A percentile compares a stretch with the other conserved stretches of the same genome.
These are phyloP conservation scores for Tuber aestivum DNA, from an alignment of 495 filamentous ascomycete genomes.

Conservation along the genomic window DNA sequence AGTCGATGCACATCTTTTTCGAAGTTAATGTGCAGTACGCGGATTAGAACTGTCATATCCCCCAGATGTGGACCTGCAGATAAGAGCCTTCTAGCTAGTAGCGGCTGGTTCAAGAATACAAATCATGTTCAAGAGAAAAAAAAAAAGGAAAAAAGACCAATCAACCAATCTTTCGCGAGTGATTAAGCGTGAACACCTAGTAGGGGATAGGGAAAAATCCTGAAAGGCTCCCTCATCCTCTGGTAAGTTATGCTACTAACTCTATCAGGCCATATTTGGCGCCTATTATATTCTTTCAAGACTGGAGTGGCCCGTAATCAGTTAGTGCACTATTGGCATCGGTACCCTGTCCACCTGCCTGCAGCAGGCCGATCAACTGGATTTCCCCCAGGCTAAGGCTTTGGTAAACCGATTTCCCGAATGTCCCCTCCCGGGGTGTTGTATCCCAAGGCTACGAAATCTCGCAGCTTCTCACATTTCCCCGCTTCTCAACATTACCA, in stretches of 20 bases:
- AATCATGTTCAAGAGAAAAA: neutral
- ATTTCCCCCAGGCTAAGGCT: neutral
- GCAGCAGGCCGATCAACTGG: slow-evolving; percentile 1
- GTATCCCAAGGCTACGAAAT: neutral
- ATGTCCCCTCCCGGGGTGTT: neutral
- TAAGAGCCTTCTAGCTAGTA: neutral
- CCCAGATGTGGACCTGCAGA: neutral
- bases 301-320: neutral
- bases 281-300: neutral
- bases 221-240: neutral
- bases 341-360: neutral
- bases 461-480: neutral
- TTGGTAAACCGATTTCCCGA: neutral
- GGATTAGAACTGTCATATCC: neutral
- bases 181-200: neutral
- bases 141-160: neutral
- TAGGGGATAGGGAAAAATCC: neutral
- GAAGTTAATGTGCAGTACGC: neutral
- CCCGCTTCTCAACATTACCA: neutral
- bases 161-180: neutral
- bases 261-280: neutral
- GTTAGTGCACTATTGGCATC: neutral
- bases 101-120: neutral
- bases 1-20: neutral
- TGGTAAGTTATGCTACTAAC: neutral